A percentile compares a stretch with the other conserved stretches of the same genome.
Conservation (phyloP, 176 grass and related monocot species). For the Echinochloa phyllopogon region DNA sequence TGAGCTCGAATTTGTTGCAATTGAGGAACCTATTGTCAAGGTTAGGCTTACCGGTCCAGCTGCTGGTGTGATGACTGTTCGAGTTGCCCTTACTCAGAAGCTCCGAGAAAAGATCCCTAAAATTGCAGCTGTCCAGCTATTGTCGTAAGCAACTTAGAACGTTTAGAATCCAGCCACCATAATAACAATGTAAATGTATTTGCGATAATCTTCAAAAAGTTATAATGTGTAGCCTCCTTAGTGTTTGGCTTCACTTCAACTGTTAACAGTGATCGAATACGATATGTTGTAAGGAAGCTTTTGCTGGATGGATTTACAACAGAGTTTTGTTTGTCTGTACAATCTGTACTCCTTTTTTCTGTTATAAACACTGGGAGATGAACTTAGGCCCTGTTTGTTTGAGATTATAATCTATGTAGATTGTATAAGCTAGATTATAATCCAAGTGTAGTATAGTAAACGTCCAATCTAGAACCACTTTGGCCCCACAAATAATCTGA, state of each 20-base stretch:
- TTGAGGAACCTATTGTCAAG: slow-evolving; percentile 89
- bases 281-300: neutral
- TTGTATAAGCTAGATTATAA: no score
- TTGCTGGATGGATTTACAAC: slow-evolving; percentile 13
- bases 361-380: neutral
- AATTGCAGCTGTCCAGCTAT: slow-evolving; percentile 83
- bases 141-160: slow-evolving; percentile 51
- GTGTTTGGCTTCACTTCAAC: neutral
- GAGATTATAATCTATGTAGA: no score
- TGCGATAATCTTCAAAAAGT: slow-evolving; percentile 29
- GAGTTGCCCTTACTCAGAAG: slow-evolving; percentile 92
- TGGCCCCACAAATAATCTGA: no score
- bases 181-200: slow-evolving; percentile 27
- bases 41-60: slow-evolving; percentile 82
- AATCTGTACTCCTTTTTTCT: neutral
- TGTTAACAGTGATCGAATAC: slow-evolving; percentile 19
- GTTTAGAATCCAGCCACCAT: slow-evolving; percentile 9
- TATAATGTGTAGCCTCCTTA: slow-evolving; percentile 19
- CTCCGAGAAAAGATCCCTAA: slow-evolving; percentile 91
- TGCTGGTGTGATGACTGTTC: slow-evolving; percentile 88
- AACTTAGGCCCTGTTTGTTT: neutral
- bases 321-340: slow-evolving; percentile 16
- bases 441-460: no score
- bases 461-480: no score
- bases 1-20: slow-evolving; percentile 81